Base-by-base conservation (phyloP, 805 yeast species). In the Candida caryicola region DNA sequence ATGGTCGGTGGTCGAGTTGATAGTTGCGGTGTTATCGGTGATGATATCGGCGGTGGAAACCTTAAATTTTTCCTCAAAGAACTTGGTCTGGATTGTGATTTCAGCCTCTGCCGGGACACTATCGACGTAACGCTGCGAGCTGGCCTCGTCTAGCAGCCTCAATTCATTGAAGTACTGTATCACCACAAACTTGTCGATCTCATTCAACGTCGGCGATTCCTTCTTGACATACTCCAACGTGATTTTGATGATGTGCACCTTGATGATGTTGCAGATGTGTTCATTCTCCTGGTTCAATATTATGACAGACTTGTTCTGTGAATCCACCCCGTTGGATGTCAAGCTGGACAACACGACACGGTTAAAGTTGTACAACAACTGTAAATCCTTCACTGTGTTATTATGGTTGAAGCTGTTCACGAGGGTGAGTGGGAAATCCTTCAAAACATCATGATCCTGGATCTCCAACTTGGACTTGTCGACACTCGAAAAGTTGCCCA, bases 41-140 rank as follows among this genome's bases (percentile, higher is more conserved):
- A 50, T 54, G 9, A 46, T 45, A 29, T 42, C 46, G 29, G 40
- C 36, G 23, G 29, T 29, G 5, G 49, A 36, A 2, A 37, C 52
- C 26, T 44, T 44, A 39, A 69, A 69, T 23, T 57, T 43, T 40
- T 67, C 73, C 3, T 54, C 47, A 31, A 64, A 59, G 29, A 61
- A 59, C 25, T 58, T 57, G 4, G 68, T 61, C 12, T 46, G 43
- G 8, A 66, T 43, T 3, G 55, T 50, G 21, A 66, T 49, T 9
- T 47, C 46, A 4, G 57, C 47, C 7, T 44, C 43, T 5, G 40
- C 31, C 2, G 56, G 55, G 12, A 50, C 37, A n/a, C 32, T 23
- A 5, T 23, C 13, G 1, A 21, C 26, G 10, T 36, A 32, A 7
- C 19, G 17, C 6, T 29, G 17, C 8, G 23, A 30, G 6, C 9